Base-by-base conservation (phyloP, 2,329 filamentous ascomycete species). In the Botryotinia convoluta region DNA sequence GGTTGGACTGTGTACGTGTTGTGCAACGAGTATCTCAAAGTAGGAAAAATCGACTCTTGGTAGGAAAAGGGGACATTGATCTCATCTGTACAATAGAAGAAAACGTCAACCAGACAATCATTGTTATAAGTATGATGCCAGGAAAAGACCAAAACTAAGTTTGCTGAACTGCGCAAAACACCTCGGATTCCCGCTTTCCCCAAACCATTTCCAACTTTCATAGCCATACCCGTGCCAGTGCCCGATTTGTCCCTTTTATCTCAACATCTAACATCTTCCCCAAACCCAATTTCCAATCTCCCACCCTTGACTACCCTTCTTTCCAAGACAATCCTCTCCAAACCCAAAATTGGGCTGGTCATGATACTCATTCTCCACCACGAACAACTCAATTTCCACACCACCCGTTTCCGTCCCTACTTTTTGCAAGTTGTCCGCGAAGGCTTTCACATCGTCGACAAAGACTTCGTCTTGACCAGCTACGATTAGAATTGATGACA, bases 381-480 rank as follows among this genome's bases (percentile, higher is more conserved):
- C 72, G 6, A 74, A n/a, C 14, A 67, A 60, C 37, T 59, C 51
- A 9, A 35, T 3, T 5, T n/a, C 59, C 26, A 20, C 14, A 9
- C 32, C 64, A 18, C 14, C 61, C 5, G 75, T 32, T 8, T 76
- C 51, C 37, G 20, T 77, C 26, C 72, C 74, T 45, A 70, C 67
- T 7, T 75, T 76, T 76, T 83, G 82, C 39, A 90, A 82, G 72
- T 83, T 86, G 64, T n/a, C 81, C 79, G 35, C 82, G 83, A 75
- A 90, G 32, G 85, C 83, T 67, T 83, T 78, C 68, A 91, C 89
- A 22, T 85, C 83, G 75, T 89, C 88, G 48, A 88, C 80, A 39
- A 91, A 75, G 22, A 89, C 82, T 81, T 91, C 89, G 67, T 86
- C 84, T 1, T 82, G 85, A 0, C 89, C 89, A 2, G 82, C 86